These are phyloP conservation scores for Giardia muris DNA, from an alignment of 208 protist genomes.

Conservation along the genomic window DNA sequence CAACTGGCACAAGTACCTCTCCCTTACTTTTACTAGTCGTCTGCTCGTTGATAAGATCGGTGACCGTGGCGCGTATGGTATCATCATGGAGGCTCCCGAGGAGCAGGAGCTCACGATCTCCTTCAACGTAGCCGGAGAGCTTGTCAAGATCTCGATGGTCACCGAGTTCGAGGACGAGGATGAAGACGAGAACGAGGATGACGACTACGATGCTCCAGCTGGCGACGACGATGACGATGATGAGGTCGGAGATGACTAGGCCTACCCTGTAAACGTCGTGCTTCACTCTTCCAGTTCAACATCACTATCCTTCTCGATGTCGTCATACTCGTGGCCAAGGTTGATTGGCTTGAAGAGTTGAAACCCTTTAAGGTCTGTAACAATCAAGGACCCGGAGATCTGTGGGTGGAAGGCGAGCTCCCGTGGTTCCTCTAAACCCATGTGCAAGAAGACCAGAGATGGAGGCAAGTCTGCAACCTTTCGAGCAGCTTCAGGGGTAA, in stretches of 20 bases:
- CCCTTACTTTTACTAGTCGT: not conserved
- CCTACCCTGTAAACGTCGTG: too few relatives aligned
- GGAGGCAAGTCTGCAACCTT: not conserved
- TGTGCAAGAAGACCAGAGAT: not conserved
- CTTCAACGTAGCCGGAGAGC: not conserved
- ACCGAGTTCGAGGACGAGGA: not conserved
- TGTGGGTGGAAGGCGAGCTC: not conserved
- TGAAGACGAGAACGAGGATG: not conserved
- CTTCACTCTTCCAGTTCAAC: not conserved
- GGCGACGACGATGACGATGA: not conserved
- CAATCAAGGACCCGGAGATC: not conserved
- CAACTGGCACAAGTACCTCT: not conserved
- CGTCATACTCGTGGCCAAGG: not conserved
- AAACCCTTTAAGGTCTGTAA: not conserved
- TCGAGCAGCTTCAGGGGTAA: not conserved
- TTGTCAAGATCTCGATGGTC: not conserved
- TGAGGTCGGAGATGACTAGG: not conserved
- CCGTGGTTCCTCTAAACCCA: not conserved
- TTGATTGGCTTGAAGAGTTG: conserved; percentile 7
- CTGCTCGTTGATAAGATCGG: not conserved
- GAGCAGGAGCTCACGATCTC: not conserved
- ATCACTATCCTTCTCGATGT: not conserved
- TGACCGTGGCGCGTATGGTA: not conserved
- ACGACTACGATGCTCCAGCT: not conserved
- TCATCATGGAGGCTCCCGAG: not conserved